Conservation (phyloP, 2,329 filamentous ascomycete genomes). For the Helotiales sp. region DNA sequence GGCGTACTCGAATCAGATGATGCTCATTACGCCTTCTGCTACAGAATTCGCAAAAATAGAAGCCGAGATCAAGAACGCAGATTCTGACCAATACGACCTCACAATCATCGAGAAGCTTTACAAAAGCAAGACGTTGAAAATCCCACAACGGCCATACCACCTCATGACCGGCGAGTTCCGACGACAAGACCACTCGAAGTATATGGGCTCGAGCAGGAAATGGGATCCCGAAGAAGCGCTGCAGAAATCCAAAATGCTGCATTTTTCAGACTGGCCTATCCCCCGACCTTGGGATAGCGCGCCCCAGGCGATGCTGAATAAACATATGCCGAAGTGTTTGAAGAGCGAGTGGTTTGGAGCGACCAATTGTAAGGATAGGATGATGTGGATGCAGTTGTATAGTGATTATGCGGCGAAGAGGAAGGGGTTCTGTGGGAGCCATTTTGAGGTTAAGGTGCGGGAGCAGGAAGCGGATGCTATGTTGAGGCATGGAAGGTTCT, state of each 20-base stretch:
- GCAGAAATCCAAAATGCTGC: conserved; percentile 60
- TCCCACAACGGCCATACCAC: conserved; percentile 61
- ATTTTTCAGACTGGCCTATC: conserved; percentile 65
- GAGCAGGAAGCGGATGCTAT: conserved; percentile 27
- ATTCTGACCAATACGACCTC: conserved; percentile 35
- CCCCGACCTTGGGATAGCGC: conserved; percentile 59
- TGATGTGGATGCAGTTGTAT: conserved; percentile 39
- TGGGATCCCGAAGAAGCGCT: conserved; percentile 60
- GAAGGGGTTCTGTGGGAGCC: conserved; percentile 36
- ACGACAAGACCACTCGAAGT: conserved; percentile 53
- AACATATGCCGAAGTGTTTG: conserved; percentile 38
- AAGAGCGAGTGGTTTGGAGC: conserved; percentile 40
- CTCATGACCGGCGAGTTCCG: conserved; percentile 63
- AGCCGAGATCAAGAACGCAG: conserved; percentile 26
- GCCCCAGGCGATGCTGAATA: conserved; percentile 37
- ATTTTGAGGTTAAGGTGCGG: conserved; percentile 37
- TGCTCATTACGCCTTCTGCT: conserved; percentile 35
- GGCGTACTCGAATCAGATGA: conserved; percentile 35
- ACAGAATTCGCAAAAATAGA: conserved; percentile 30
- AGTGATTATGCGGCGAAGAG: conserved; percentile 35
- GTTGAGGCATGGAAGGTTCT: conserved; percentile 30
- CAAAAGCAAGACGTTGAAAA: conserved; percentile 54
- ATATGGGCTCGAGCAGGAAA: conserved; percentile 53
- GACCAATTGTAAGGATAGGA: conserved; percentile 38
- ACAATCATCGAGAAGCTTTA: conserved; percentile 56